These are phyloP conservation scores for Chalciporus chontae DNA, from an alignment of 768 basidiomycete genomes.

Conservation along the genomic window DNA sequence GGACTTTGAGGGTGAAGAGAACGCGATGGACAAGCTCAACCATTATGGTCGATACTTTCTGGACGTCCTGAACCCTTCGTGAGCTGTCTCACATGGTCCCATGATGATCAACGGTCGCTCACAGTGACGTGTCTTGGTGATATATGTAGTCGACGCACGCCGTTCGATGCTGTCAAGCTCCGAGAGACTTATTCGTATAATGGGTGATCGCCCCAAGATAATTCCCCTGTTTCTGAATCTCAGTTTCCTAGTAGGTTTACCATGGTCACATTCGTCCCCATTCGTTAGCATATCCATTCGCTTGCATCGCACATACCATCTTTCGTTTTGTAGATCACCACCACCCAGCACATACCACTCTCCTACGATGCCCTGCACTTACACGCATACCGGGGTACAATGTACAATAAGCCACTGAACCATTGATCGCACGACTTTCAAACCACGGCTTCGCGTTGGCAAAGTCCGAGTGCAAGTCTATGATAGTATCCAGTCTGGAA, in stretches of 20 bases:
- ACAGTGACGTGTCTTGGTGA: neutral
- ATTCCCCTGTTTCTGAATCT: neutral
- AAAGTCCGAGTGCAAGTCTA: too few species aligned
- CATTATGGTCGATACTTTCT: conserved; percentile 20
- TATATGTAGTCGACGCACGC: conserved; percentile 1
- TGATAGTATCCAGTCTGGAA: too few species aligned
- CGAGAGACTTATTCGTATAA: conserved; percentile 33
- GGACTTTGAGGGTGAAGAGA: conserved; percentile 16
- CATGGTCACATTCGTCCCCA: neutral
- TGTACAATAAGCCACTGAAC: conserved; percentile 9
- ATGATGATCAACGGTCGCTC: neutral
- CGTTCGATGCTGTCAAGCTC: conserved; percentile 25
- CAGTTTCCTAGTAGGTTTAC: neutral
- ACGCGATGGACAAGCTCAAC: conserved; percentile 18
- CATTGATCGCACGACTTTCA: neutral
- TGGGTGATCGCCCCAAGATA: conserved; percentile 11
- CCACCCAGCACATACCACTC: neutral
- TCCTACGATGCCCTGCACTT: neutral
- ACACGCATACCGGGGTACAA: neutral
- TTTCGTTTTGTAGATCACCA: conserved; percentile 5
- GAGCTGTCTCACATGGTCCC: neutral
- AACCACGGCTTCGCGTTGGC: too few species aligned
- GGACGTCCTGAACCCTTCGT: conserved; percentile 6
- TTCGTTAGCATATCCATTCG: neutral
- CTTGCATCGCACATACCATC: conserved; percentile 7